Percentiles rank a stretch among this genome's conserved stretches.
These are phyloP conservation scores for Schizonepeta tenuifolia DNA, from an alignment of 257 asterid species.

Conservation along the genomic window DNA sequence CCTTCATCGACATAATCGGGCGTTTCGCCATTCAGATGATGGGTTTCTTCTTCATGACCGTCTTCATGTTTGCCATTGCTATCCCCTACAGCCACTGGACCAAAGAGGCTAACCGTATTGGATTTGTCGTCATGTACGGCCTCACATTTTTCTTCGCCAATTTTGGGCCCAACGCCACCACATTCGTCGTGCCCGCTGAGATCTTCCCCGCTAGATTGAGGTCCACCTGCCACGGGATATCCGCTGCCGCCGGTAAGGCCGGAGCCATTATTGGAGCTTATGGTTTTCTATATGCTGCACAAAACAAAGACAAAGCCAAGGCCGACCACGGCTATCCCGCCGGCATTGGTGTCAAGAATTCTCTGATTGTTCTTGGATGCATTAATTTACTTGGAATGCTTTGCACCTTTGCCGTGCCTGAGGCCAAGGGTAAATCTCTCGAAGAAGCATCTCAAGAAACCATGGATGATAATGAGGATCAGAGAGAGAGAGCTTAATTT, in stretches of 20 bases:
- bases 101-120: conserved; percentile 14
- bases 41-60: conserved; percentile 55
- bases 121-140: conserved; percentile 46
- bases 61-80: conserved; percentile 50
- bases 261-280: conserved; percentile 59
- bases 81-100: conserved; percentile 52
- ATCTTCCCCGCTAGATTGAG: conserved; percentile 51
- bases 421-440: conserved; percentile 47
- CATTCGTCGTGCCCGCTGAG: conserved; percentile 56
- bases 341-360: conserved; percentile 45
- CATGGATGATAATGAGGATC: conserved; percentile 12
- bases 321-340: conserved; percentile 40
- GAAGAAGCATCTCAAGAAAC: conserved; percentile 57
- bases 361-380: conserved; percentile 43
- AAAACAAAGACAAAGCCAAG: conserved; percentile 30
- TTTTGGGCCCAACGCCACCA: conserved; percentile 57
- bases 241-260: conserved; percentile 48
- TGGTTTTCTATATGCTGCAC: conserved; percentile 51
- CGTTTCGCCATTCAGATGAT: conserved; percentile 41
- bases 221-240: conserved; percentile 56
- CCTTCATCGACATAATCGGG: conserved; percentile 44
- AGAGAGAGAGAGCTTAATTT: background rate
- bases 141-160: conserved; percentile 55
- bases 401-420: conserved; percentile 53
- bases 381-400: conserved; percentile 45